Base-by-base conservation (phyloP, 768 basidiomycete species). In the Trametes gibbosa region DNA sequence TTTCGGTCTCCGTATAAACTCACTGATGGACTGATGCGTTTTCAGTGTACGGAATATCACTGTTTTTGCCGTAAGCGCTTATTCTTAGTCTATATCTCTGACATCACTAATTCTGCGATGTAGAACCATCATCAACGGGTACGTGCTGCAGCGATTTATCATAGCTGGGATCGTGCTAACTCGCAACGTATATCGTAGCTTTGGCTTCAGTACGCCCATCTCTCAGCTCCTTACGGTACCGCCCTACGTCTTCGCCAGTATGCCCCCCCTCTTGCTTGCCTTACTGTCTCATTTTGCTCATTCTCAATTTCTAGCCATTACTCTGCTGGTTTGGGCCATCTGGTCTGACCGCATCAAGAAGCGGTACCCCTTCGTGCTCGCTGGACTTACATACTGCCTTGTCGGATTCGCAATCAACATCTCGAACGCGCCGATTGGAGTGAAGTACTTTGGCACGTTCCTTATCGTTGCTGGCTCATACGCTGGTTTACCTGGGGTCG, bases 381-480 rank as follows among this genome's bases (percentile, higher is more conserved):
- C 76, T 0, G 82, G 81, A 0, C 79, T 82, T 4, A 17, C 74
- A 2, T 75, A 84, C 72, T 78, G 77, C 56, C 70, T 85, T 39
- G 74, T 85, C 35, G 87, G 87, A 0, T 89, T 85, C 66, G 56
- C 76, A 0, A 87, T 89, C 71, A 85, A 87, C 66, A 84, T 89
- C 50, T 82, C 84, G 0, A 66, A 77, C 14, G 81, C 72, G 1
- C 63, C 81, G 0, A 68, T 69, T 46, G 83, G 84, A 0, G 82
- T 75, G n/a, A 89, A 90, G 72, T 89, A 89, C 68, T 86, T 88
- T 60, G 88, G 86, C 2, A 87, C 83, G 0, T 90, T 86, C 75
- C 80, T 90, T 58, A 77, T 81, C 35, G 86, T 89, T 14, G 76
- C 77, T 0, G 89, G 89, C 25, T 78, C 79, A 43, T 89, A 86